Evolutionary conservation across 208 protist species (phyloP), one percentile per base, ranked within the genome.

Genomic region (Crithidia mellificae): DNA sequence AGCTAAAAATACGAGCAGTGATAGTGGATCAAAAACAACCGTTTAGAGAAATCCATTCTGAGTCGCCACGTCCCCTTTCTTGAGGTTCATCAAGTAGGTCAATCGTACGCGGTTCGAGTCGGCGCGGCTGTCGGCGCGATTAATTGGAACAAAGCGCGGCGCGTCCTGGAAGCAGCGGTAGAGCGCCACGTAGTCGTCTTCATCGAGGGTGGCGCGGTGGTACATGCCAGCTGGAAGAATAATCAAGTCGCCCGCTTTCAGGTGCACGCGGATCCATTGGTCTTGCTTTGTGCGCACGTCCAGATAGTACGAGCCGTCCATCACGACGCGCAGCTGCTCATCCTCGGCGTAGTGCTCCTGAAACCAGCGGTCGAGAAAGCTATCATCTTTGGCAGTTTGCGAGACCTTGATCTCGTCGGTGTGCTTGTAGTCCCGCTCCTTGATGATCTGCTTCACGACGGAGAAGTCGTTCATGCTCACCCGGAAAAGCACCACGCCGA

Each of bases 381-480:
- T 74, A 24, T 96, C 91, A 64, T 97, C 92, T 63, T 96, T 96
- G 25, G 80, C 81, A 4, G 90, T 95, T 68, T 97, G 90, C n/a
- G 88, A 94, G 29, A 97, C 55, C 19, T 77, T 72, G 12, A 90
- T 67, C 66, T 96, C 88, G 65, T 95, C 92, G 6, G 90, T 93
- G 73, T 97, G 90, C 68, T 97, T 96, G 78, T 96, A 95, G n/a
- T 83, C 55, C 12, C 90, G 79, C 73, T 96, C 88, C 65, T 92
- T 92, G 39, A 93, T 77, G 41, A 96, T 78, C 46, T 95, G 90
- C 73, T 85, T 94, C 8, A 95, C 90, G 34, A 95, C 32, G 20
- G 74, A 74, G 55, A 95, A 94, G 69, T 97, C 90, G 63, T 86
- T 97, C 56, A 95, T 80, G 43, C 77, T 92, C 27, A 94, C 68